A percentile compares a stretch with the other conserved stretches of the same genome.
Conservation (phyloP, 306 rosid genomes). For the Senna siamea region DNA sequence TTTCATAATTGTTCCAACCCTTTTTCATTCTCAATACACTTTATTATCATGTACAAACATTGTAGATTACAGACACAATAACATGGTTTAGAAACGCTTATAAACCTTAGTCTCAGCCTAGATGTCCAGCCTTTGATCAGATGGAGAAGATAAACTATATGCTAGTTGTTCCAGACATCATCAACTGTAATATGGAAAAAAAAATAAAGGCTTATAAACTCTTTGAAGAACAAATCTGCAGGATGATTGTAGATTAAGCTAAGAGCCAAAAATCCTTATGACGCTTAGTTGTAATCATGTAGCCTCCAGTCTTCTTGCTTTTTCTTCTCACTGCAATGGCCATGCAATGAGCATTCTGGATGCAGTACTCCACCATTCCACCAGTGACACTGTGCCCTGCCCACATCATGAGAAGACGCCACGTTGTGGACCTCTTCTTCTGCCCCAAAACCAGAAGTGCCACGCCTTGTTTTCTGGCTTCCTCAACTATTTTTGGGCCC, state of each 20-base stretch:
- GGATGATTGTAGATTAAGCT: constrained; percentile 47
- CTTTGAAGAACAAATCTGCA: constrained; percentile 15
- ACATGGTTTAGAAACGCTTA: constrained; percentile 5
- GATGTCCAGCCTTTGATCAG: not conserved
- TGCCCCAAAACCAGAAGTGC: constrained; percentile 82
- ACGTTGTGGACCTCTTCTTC: constrained; percentile 81
- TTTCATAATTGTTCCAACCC: constrained; percentile 34
- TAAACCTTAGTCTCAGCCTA: not conserved
- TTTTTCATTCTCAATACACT: constrained; percentile 40
- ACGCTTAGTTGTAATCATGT: constrained; percentile 91
- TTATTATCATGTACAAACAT: constrained; percentile 50
- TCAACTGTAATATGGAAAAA: not conserved
- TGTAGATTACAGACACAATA: constrained; percentile 40
- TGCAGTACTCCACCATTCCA: constrained; percentile 80
- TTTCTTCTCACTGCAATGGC: constrained; percentile 93
- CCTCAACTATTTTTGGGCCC: constrained; percentile 84
- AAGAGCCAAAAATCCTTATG: constrained; percentile 98
- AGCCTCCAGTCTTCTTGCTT: constrained; percentile 80
- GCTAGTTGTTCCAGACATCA: not conserved
- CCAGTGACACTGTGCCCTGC: constrained; percentile 57
- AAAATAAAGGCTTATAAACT: not conserved
- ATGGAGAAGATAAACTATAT: not conserved
- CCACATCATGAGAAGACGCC: constrained; percentile 95
- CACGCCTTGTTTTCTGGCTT: constrained; percentile 79
- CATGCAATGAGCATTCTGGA: constrained; percentile 92